Conservation (phyloP, 257 asterid genomes). For the Handroanthus guayacan region DNA sequence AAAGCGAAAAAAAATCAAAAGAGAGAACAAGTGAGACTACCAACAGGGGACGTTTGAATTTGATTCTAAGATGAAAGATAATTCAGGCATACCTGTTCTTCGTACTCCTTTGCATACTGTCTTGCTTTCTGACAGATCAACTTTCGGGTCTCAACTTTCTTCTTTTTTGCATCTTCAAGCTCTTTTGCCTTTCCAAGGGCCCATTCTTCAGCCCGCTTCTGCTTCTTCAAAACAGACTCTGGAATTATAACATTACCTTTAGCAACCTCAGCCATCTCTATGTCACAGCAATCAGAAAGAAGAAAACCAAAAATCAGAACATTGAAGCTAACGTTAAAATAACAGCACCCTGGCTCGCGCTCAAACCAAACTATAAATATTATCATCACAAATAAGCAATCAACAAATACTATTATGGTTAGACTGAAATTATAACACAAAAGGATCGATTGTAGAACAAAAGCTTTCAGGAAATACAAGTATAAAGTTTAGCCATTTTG, state of each 20-base stretch:
- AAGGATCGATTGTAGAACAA: not conserved
- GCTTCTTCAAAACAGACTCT: conserved; percentile 73
- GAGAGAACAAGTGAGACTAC: not conserved
- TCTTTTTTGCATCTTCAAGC: conserved; percentile 56
- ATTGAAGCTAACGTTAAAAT: too few species aligned
- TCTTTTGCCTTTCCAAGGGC: conserved; percentile 60
- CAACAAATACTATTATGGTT: not conserved
- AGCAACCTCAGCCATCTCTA: conserved; percentile 48
- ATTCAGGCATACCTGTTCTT: conserved; percentile 45
- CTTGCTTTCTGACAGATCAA: conserved; percentile 57
- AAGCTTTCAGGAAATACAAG: not conserved
- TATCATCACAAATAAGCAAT: not conserved
- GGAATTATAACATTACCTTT: conserved; percentile 50
- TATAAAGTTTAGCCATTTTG: not conserved
- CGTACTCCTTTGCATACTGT: conserved; percentile 61
- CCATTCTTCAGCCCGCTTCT: conserved; percentile 76
- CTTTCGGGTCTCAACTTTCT: conserved; percentile 56
- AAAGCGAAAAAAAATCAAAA: not conserved
- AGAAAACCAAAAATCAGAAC: not conserved
- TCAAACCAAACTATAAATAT: not conserved
- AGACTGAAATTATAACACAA: not conserved
- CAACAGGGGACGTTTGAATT: too few species aligned
- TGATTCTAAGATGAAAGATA: not conserved
- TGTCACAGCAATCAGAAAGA: not conserved
- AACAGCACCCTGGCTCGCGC: not conserved